Evolutionary conservation across 192 early-diverging fungal genomes (phyloP), one percentile per base, ranked within the genome.

Genomic region (Linnemannia schmuckeri): DNA sequence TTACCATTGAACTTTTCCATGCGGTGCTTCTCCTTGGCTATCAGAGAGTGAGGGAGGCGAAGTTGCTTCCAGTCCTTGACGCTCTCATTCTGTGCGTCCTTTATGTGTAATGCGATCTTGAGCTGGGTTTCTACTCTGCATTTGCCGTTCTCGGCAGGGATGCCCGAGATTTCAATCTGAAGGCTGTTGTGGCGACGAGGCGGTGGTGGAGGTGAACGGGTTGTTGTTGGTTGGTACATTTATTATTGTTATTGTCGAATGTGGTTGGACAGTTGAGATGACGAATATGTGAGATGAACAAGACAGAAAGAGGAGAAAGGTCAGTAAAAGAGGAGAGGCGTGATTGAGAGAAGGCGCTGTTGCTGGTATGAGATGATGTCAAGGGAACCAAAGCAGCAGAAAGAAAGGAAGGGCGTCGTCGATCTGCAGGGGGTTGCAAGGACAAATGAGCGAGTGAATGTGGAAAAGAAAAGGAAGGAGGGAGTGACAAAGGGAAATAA

Each of bases 101-200:
- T 90, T 44, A 97, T 89, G 76, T 94, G 93, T 75, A 97, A 76
- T 37, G 93, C 93, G 44, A 96, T 90, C 74, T 95, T 96, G 84
- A 95, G 95, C 88, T 96, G 96, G 47, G 96, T 97, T 82, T 97
- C 96, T 57, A 96, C 96, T n/a, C 96, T 89, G 41, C 94, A 96
- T 79, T 95, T 94, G 72, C 85, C 85, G 76, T 87, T 87, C 76
- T 87, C 85, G 69, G 85, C 85, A 81, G 85, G 85, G 80, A 87
- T 87, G 72, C 85, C 85, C 76, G 72, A 81, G 85, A 87, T 87
- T 70, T 87, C 85, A 70, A 87, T 87, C 79, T 81, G 76, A 46
- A 87, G 85, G 79, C 85, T 87, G 47, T 55, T 52, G 46, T 15
- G 68, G n/a, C 55, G 49, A 40, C 68, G 68, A 46, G 68, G 46